Conservation (phyloP, 352 stramenopile species). For the Globisporangium iwayamae region DNA sequence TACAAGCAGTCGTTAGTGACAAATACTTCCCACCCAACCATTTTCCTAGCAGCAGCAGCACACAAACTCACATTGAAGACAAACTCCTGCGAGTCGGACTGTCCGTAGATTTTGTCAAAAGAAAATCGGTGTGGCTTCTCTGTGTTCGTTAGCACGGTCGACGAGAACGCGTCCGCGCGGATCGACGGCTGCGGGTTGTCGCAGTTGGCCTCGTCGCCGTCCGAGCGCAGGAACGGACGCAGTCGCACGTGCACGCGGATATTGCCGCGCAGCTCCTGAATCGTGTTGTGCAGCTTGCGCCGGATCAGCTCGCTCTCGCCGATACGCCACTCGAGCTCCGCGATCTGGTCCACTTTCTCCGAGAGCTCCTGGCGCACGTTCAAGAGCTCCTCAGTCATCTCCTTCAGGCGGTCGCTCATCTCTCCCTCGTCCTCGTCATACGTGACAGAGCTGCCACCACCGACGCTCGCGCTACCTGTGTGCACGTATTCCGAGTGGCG, state of each 20-base stretch:
- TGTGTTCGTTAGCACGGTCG: conserved; percentile 66
- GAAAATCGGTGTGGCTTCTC: conserved; percentile 89
- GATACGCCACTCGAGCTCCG: conserved; percentile 59
- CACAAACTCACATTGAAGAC: conserved; percentile 78
- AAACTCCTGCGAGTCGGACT: conserved; percentile 92
- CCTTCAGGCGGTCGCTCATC: conserved; percentile 45
- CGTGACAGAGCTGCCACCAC: conserved; percentile 10
- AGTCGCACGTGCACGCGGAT: conserved; percentile 97
- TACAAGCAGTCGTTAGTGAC: neutral
- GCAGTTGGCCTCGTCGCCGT: conserved; percentile 49
- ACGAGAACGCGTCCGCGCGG: conserved; percentile 64
- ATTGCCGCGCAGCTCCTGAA: conserved; percentile 99
- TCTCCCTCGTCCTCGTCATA: conserved; percentile 43
- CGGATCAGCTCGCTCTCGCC: conserved; percentile 71
- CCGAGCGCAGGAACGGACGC: conserved; percentile 88
- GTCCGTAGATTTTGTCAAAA: conserved; percentile 98
- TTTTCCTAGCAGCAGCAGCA: conserved; percentile 8
- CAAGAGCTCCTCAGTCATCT: conserved; percentile 72
- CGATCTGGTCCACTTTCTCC: conserved; percentile 57
- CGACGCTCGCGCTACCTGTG: neutral
- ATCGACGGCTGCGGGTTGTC: conserved; percentile 55
- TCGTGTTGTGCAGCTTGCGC: conserved; percentile 98
- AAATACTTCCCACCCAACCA: neutral
- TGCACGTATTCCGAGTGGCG: conserved; percentile 32
- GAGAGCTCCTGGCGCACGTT: conserved; percentile 58